Conservation (phyloP, 2,329 filamentous ascomycete genomes). For the Aureobasidium sp. region DNA sequence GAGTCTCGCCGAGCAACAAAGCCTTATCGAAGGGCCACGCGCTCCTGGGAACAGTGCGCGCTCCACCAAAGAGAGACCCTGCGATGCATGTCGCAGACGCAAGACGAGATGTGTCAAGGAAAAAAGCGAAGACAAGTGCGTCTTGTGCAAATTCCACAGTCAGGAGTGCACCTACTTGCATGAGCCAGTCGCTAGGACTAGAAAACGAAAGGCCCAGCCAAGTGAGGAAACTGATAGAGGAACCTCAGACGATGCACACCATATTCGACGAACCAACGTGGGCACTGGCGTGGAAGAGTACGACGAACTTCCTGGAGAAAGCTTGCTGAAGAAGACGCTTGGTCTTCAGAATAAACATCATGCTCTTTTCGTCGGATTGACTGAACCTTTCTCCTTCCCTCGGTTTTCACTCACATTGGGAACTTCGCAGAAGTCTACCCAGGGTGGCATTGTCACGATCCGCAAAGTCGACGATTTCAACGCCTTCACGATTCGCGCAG, state of each 20-base stretch:
- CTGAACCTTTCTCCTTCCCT: conserved; percentile 18
- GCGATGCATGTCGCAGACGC: conserved; percentile 20
- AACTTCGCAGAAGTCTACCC: not conserved
- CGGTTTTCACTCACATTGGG: conserved; percentile 4
- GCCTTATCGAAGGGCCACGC: not conserved
- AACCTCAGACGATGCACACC: conserved; percentile 13
- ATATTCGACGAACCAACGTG: not conserved
- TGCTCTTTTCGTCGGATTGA: conserved; percentile 24
- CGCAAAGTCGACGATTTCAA: conserved; percentile 15
- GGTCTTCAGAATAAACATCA: conserved; percentile 28
- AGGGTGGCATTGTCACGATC: conserved; percentile 3
- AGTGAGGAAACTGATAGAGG: not conserved
- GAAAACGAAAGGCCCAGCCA: conserved; percentile 10
- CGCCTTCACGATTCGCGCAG: conserved; percentile 63
- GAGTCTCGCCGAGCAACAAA: not conserved
- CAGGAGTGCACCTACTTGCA: conserved; percentile 72
- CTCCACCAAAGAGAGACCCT: conserved; percentile 14
- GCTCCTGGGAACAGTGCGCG: not conserved
- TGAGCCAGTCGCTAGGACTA: conserved; percentile 16
- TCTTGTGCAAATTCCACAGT: conserved; percentile 55
- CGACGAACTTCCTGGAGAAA: conserved; percentile 62
- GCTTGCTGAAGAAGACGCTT: conserved; percentile 58
- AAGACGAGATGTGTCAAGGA: conserved; percentile 25
- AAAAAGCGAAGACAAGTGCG: conserved; percentile 20
- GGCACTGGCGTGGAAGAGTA: conserved; percentile 55